A percentile compares a stretch with the other conserved stretches of the same genome.
These are phyloP conservation scores for Chlorella sp. DNA, from an alignment of 139 green algal species.

Conservation along the genomic window DNA sequence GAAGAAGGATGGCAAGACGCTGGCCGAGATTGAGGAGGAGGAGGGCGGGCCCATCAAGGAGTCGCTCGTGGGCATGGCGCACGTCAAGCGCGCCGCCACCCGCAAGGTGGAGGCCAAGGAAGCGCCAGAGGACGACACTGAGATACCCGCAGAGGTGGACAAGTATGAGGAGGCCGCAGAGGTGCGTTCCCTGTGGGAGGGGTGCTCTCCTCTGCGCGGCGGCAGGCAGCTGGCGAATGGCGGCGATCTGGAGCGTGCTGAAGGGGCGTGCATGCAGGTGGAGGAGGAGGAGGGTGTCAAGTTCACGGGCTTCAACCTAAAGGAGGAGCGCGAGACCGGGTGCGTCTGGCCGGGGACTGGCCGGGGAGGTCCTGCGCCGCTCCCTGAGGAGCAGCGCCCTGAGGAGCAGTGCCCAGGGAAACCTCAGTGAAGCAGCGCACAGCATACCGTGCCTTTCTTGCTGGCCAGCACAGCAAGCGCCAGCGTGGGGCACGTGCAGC, in stretches of 20 bases:
- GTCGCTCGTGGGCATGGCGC: conserved; percentile 52
- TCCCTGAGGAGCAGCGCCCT: too few relatives aligned
- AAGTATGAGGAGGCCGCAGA: conserved; percentile 16
- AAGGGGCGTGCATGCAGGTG: conserved; percentile 16
- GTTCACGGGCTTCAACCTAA: conserved; percentile 71
- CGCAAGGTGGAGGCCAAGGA: conserved; percentile 9
- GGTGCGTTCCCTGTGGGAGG: conserved; percentile 5
- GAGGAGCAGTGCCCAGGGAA: too few relatives aligned
- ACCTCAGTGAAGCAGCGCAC: too few relatives aligned
- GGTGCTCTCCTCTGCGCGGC: too few relatives aligned
- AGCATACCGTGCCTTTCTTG: too few relatives aligned
- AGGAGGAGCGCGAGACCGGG: conserved; percentile 54
- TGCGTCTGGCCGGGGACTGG: too few relatives aligned
- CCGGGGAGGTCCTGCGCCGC: too few relatives aligned
- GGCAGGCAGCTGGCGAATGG: too few relatives aligned
- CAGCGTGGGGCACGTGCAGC: too few relatives aligned
- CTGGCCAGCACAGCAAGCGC: too few relatives aligned
- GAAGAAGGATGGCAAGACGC: neutral
- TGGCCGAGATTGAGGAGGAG: conserved; percentile 13
- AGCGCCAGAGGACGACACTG: conserved; percentile 11
- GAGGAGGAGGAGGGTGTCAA: conserved; percentile 56
- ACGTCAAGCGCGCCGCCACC: conserved; percentile 41
- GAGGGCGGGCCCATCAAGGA: conserved; percentile 65
- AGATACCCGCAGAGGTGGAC: conserved; percentile 17
- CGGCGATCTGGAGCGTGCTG: too few relatives aligned